phyloP scores from a whole-genome alignment of 768 basidiomycete genomes.

The Pisolithus microcarpus region DNA sequence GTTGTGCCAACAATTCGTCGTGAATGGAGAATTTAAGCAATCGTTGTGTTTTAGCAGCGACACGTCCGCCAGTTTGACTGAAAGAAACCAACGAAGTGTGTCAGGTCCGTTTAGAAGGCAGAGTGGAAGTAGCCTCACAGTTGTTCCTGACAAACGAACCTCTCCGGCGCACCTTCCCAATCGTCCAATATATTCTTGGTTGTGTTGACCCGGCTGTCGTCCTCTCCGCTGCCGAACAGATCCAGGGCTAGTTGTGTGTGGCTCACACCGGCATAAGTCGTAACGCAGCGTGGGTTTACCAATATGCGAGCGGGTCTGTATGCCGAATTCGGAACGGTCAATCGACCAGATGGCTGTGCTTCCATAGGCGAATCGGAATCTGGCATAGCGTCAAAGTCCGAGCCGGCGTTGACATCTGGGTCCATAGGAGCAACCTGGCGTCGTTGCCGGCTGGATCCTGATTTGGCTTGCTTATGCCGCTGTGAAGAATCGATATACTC shows the following conservation, averaged over 20 bases:
- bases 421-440: slow-evolving; percentile 37
- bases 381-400: slow-evolving; percentile 84
- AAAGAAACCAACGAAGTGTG: slow-evolving; percentile 1
- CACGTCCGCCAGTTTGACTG: slow-evolving; percentile 82
- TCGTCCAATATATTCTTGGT: slow-evolving; percentile 83
- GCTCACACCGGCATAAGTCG: slow-evolving; percentile 95
- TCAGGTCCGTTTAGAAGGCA: background rate
- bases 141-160: slow-evolving; percentile 97
- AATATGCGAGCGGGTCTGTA: slow-evolving; percentile 87
- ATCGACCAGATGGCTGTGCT: slow-evolving; percentile 24
- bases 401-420: slow-evolving; percentile 75
- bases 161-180: slow-evolving; percentile 95
- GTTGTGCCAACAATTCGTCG: slow-evolving; percentile 44
- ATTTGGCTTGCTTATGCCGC: slow-evolving; percentile 5
- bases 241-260: slow-evolving; percentile 95
- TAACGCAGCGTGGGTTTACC: slow-evolving; percentile 94
- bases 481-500: slow-evolving; percentile 18
- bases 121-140: slow-evolving; percentile 36
- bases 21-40: slow-evolving; percentile 79
- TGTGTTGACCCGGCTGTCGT: slow-evolving; percentile 37
- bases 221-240: slow-evolving; percentile 75
- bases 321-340: slow-evolving; percentile 79
- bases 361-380: slow-evolving; percentile 41
- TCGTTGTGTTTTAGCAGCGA: slow-evolving; percentile 84
- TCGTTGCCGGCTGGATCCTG: slow-evolving; percentile 26